Evolutionary conservation across 1,139 yeast genomes (phyloP).

Genomic region (Candida gigantensis): DNA sequence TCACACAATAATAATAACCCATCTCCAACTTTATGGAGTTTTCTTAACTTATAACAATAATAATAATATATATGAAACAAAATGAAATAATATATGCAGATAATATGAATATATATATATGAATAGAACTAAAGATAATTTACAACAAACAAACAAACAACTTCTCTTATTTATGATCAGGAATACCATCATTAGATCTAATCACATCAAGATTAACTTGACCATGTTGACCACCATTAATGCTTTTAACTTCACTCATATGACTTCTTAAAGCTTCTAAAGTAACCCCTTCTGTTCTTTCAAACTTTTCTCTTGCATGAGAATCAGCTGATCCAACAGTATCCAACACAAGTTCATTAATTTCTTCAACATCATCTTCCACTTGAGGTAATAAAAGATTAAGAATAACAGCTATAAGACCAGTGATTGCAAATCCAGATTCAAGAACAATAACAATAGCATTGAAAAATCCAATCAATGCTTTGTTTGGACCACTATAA

Average conservation of each 20-base stretch:
- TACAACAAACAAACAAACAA: too few relatives aligned
- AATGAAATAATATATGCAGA: too few relatives aligned
- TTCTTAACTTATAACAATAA: too few relatives aligned
- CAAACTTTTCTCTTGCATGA: conserved; percentile 37
- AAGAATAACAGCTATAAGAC: conserved; percentile 70
- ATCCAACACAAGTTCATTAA: conserved; percentile 48
- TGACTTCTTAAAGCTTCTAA: conserved; percentile 21
- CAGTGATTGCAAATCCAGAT: conserved; percentile 84
- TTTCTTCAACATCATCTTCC: conserved; percentile 58
- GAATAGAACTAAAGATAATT: too few relatives aligned
- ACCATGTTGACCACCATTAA: conserved; percentile 1
- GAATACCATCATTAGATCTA: conserved; percentile 14
- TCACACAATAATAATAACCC: too few relatives aligned
- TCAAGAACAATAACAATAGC: conserved; percentile 85
- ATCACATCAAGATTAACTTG: conserved; percentile 6
- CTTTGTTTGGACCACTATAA: conserved; percentile 64
- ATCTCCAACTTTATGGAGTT: too few relatives aligned
- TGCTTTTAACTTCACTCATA: conserved; percentile 11
- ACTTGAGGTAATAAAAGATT: conserved; percentile 76
- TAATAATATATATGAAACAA: too few relatives aligned
- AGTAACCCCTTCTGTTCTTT: conserved; percentile 36
- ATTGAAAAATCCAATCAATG: conserved; percentile 69
- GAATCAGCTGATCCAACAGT: conserved; percentile 50
- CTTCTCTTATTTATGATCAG: conserved; percentile 9
- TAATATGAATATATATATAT: too few relatives aligned